These are phyloP conservation scores for Pulicaria dysenterica DNA, from an alignment of 129 eudicot genomes.

Conservation along the genomic window DNA sequence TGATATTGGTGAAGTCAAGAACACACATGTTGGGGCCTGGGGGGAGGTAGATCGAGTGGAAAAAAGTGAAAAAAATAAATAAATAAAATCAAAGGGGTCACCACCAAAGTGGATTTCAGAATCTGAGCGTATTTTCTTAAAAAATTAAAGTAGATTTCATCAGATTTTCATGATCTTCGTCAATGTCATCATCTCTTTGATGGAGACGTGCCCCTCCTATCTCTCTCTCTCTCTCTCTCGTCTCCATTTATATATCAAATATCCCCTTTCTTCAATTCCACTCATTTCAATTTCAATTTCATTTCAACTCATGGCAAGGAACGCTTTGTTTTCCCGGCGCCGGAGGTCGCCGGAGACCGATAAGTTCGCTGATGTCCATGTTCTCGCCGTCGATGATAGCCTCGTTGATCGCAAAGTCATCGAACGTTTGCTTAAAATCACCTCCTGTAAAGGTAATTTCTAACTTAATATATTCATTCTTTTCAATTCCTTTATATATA, in stretches of 20 bases:
- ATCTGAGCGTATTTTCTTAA: conserved; percentile 64
- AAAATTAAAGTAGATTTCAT: conserved; percentile 59
- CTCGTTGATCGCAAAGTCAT: conserved; percentile 84
- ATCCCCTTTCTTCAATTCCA: conserved; percentile 2
- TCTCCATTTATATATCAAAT: conserved; percentile 25
- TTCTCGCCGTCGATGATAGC: conserved; percentile 91
- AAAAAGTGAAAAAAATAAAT: background rate
- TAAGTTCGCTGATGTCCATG: conserved; percentile 57
- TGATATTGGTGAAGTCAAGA: conserved; percentile 33
- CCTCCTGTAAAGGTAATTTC: conserved; percentile 76
- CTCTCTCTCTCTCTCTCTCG: conserved; percentile 21
- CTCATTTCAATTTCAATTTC: background rate
- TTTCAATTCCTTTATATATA: background rate
- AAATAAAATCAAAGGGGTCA: conserved; percentile 43
- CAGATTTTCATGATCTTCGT: conserved; percentile 38
- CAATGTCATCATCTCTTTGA: conserved; percentile 49
- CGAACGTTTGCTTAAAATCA: conserved; percentile 78
- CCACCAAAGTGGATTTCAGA: conserved; percentile 92
- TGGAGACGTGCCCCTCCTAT: conserved; percentile 37
- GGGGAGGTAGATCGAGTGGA: conserved; percentile 2
- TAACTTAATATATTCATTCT: background rate
- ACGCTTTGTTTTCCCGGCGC: conserved; percentile 51
- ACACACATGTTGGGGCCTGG: conserved; percentile 34
- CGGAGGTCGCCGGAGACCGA: conserved; percentile 47
- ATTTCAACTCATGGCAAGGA: conserved; percentile 46